A percentile compares a stretch with the other conserved stretches of the same genome.
These are phyloP conservation scores for Termitomyces sp. DNA, from an alignment of 768 basidiomycete genomes.

Conservation along the genomic window DNA sequence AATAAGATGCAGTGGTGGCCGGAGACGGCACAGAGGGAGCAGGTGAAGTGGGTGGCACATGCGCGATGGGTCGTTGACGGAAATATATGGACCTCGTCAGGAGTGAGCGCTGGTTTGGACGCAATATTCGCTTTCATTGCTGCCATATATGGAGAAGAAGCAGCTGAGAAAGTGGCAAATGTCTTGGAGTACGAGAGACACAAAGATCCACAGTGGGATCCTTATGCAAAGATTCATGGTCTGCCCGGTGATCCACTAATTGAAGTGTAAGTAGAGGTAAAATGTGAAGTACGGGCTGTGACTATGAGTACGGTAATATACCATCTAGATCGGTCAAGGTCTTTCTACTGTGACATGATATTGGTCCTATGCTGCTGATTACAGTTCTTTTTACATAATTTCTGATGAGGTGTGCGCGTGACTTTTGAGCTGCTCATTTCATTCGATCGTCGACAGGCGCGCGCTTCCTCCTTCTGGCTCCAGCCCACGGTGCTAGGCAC, in stretches of 20 bases:
- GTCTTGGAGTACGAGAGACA: slow-evolving; percentile 35
- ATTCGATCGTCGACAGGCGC: no score
- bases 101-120: slow-evolving; percentile 40
- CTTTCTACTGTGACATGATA: no score
- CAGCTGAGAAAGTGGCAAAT: slow-evolving; percentile 25
- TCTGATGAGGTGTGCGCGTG: no score
- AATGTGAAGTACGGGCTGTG: no score
- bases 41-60: slow-evolving; percentile 37
- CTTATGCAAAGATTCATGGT: slow-evolving; percentile 29
- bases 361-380: no score
- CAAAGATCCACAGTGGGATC: slow-evolving; percentile 31
- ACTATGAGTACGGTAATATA: no score
- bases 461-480: no score
- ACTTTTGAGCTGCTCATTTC: no score
- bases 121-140: slow-evolving; percentile 30
- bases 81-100: slow-evolving; percentile 46
- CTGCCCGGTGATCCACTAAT: slow-evolving; percentile 2
- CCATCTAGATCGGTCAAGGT: no score
- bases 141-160: slow-evolving; percentile 30
- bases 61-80: slow-evolving; percentile 46
- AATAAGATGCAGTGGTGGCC: slow-evolving; percentile 33
- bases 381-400: no score
- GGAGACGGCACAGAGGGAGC: slow-evolving; percentile 20
- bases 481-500: no score
- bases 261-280: no score